Conservation (phyloP, 345 rosid species). For the Eucalyptus melliodora region DNA sequence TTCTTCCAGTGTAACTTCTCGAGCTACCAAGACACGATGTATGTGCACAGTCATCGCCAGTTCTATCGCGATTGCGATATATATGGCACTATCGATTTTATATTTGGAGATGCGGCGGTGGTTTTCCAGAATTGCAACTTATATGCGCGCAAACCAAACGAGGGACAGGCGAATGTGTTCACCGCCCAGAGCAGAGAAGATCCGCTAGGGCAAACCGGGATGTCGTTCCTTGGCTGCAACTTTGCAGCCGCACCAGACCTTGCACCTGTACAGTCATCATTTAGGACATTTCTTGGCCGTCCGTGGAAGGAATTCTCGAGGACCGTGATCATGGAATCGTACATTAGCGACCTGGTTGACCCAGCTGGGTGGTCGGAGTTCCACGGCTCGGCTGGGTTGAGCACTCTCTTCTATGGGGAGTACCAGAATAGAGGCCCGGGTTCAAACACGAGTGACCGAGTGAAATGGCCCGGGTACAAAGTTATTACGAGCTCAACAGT, state of each 20-base stretch:
- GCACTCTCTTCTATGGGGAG: conserved; percentile 26
- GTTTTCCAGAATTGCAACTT: conserved; percentile 2
- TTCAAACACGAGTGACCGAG: conserved; percentile 4
- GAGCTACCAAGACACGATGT: conserved; percentile 1
- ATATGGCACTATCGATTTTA: conserved; percentile 13
- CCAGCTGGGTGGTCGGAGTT: neutral
- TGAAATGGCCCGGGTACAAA: conserved; percentile 26
- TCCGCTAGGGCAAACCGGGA: neutral
- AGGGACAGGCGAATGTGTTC: neutral
- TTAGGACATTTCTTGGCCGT: conserved; percentile 3
- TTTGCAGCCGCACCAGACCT: conserved; percentile 2
- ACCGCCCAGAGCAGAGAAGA: conserved; percentile 13
- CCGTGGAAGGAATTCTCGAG: conserved; percentile 7
- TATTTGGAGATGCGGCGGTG: conserved; percentile 17
- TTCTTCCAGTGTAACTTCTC: conserved; percentile 11
- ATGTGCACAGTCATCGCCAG: conserved; percentile 2
- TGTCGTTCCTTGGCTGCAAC: neutral
- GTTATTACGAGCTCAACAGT: neutral
- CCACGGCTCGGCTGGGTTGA: neutral
- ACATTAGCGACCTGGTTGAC: neutral
- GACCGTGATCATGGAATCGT: neutral
- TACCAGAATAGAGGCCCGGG: conserved; percentile 17
- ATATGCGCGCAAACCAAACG: neutral
- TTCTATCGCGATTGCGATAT: conserved; percentile 13
- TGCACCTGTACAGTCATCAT: neutral